Percentiles rank a stretch among this genome's conserved stretches.
These are phyloP conservation scores for Phlyctochytrium planicorne DNA, from an alignment of 192 early-diverging fungal species.

Conservation along the genomic window DNA sequence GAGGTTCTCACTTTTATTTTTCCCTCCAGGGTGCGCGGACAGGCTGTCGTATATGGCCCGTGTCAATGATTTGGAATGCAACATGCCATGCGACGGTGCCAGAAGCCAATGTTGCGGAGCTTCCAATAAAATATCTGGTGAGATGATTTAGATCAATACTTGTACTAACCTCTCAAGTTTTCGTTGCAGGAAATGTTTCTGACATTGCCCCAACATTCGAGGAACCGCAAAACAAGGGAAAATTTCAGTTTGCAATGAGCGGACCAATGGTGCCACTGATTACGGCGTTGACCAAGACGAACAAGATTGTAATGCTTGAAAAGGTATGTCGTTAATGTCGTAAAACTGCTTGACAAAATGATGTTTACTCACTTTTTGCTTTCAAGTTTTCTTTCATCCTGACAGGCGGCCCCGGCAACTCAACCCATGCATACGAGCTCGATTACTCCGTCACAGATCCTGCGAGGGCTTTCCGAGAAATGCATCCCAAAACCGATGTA, in stretches of 20 bases:
- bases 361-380: too few relatives aligned
- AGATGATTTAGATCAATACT: not conserved
- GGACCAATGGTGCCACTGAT: not conserved
- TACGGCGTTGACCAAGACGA: not conserved
- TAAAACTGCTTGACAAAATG: too few relatives aligned
- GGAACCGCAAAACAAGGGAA: not conserved
- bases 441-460: not conserved
- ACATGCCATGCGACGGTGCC: not conserved
- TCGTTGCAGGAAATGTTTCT: too few relatives aligned
- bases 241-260: not conserved
- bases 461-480: not conserved
- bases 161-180: not conserved
- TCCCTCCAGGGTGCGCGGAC: not conserved
- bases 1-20: not conserved
- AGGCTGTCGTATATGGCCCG: not conserved
- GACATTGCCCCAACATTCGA: constrained; percentile 2
- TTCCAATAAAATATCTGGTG: not conserved
- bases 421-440: constrained; percentile 5
- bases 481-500: not conserved
- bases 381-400: not conserved
- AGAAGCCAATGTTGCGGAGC: not conserved
- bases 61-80: not conserved
- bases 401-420: not conserved
- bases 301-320: constrained; percentile 4
- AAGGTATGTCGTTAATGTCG: too few relatives aligned